Base-by-base conservation (phyloP, 305 asterid genomes). In the Solanum hybrid region DNA sequence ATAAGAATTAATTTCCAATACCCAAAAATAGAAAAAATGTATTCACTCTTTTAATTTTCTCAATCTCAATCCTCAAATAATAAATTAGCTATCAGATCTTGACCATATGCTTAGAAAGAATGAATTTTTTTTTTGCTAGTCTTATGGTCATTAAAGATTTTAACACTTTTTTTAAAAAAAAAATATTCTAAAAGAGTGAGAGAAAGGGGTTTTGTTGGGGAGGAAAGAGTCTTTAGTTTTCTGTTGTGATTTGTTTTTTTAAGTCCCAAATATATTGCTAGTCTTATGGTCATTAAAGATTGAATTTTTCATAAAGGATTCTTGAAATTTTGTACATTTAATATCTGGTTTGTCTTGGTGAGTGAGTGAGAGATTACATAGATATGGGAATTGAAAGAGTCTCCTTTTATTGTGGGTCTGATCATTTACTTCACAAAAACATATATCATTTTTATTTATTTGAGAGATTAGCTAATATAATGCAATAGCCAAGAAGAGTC, bases 391-490 rank as follows among this genome's bases (percentile, higher is more conserved):
- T 75, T 87, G 80, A 87, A 75, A 87, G 89, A 87, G 84, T 87
- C 89, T 29, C 87, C 87, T 86, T 86, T 42, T 84, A 86, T 73
- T 87, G 89, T 90, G 93, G 92, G 92, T 90, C 87, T 91, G 89
- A 90, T 87, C 88, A 84, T 89, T 66, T 90, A 77, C 93, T 90
- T 87, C 86, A 87, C 86, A 87, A 89, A 66, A 92, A 91, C 91
- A 91, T 91, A 86, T 94, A 89, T 93, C 90, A 90, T 94, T 91
- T 86, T 87, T 88, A 91, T 87, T 78, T 79, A 89, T 76, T 86
- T 88, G 91, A 81, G 85, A 36, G 73, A 84, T 78, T 84, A 84
- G 40, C 66, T 45, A 84, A 60, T 40, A 81, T 40, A 81, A 27
- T 88, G 42, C 37, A 86, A 17, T 81, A 35, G 87, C 77, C 72